phyloP scores from a whole-genome alignment of 495 filamentous ascomycete species.

The Bathelium albidoporum region DNA sequence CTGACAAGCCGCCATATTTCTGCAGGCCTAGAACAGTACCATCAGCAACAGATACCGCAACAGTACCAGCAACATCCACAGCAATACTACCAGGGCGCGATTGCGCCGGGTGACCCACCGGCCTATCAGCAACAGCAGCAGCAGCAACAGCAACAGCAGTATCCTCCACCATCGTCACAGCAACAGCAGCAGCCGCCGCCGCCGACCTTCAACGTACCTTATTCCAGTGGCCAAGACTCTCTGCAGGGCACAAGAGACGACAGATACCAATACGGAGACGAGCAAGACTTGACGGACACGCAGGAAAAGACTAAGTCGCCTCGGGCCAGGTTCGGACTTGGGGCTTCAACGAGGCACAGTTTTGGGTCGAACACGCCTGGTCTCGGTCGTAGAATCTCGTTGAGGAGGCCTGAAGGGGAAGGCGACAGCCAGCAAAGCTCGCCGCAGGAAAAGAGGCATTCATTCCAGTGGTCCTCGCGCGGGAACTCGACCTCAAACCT shows the following conservation, averaged over 20 bases:
- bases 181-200: constrained; percentile 2
- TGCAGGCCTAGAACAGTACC: background rate
- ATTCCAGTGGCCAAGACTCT: background rate
- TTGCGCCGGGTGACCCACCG: background rate
- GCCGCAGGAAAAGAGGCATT: background rate
- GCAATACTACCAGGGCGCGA: constrained; percentile 1
- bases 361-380: background rate
- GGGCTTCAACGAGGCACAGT: background rate
- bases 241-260: background rate
- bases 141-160: constrained; percentile 4
- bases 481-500: background rate
- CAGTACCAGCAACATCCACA: constrained; percentile 5
- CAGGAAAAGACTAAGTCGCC: background rate
- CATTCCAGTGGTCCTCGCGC: background rate
- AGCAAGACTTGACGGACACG: background rate
- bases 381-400: background rate
- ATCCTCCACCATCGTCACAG: constrained; percentile 1
- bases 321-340: background rate
- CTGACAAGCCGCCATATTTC: background rate
- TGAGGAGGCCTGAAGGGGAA: background rate
- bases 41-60: background rate
- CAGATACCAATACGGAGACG: background rate
- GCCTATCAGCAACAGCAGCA: constrained; percentile 7
- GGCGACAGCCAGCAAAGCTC: background rate
- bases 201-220: background rate